phyloP scores from a whole-genome alignment of 1,139 yeast genomes.

The Hyphopichia wangnamkhiaoensis region DNA sequence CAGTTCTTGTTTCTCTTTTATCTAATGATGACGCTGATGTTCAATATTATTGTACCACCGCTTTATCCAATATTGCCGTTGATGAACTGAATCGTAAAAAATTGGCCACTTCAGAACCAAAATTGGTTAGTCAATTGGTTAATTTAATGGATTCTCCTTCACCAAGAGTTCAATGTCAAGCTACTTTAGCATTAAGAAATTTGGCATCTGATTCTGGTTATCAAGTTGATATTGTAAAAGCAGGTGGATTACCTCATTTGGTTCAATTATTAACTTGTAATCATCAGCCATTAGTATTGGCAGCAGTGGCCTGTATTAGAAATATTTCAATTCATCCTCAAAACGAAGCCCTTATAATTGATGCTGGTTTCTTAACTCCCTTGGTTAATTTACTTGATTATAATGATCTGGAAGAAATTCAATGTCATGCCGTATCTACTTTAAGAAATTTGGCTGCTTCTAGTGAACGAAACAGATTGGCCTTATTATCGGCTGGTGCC shows the following conservation, averaged over 20 bases:
- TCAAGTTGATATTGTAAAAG: conserved; percentile 92
- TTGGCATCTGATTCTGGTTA: conserved; percentile 92
- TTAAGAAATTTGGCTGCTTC: conserved; percentile 94
- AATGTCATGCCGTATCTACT: conserved; percentile 96
- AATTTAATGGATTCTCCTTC: conserved; percentile 88
- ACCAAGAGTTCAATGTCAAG: conserved; percentile 97
- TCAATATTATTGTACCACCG: conserved; percentile 97
- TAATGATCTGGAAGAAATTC: conserved; percentile 90
- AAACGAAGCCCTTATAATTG: conserved; percentile 92
- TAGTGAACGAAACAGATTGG: conserved; percentile 88
- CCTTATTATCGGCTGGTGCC: conserved; percentile 92
- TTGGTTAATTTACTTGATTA: conserved; percentile 82
- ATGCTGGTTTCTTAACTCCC: conserved; percentile 93
- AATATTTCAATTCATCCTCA: conserved; percentile 95
- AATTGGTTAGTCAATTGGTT: conserved; percentile 84
- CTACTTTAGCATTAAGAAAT: conserved; percentile 92
- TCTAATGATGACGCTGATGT: conserved; percentile 93
- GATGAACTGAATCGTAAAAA: conserved; percentile 89
- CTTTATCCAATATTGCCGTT: conserved; percentile 94
- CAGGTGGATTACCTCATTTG: conserved; percentile 92
- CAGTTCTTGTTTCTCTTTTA: conserved; percentile 87
- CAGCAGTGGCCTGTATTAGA: conserved; percentile 97
- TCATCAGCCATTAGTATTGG: conserved; percentile 89
- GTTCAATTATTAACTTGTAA: conserved; percentile 84
- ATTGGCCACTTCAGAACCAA: conserved; percentile 91